Evolutionary conservation across 2,329 filamentous ascomycete species (phyloP).

Genomic region (Sporothrix inflata): DNA sequence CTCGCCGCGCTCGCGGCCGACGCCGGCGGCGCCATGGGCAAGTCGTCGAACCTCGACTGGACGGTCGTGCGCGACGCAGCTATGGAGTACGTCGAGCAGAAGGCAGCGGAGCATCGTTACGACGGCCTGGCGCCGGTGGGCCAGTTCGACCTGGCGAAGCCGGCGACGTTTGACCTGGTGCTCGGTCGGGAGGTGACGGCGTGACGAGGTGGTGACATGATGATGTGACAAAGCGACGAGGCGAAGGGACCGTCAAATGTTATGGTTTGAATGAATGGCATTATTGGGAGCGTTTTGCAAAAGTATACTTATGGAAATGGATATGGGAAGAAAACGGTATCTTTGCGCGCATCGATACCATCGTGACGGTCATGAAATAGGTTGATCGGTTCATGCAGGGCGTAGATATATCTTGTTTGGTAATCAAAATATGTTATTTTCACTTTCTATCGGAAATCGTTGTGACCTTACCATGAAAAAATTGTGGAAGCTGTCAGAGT

Average conservation of each 20-base stretch:
- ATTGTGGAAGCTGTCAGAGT: not conserved
- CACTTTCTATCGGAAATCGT: too few species aligned
- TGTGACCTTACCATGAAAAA: not conserved
- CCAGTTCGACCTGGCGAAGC: slow-evolving; percentile 13
- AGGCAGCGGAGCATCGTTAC: slow-evolving; percentile 22
- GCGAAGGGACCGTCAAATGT: too few species aligned
- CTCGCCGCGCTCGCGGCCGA: not conserved
- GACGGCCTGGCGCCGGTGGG: slow-evolving; percentile 20
- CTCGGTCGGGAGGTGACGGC: not conserved
- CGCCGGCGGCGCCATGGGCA: slow-evolving; percentile 10
- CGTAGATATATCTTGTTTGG: not conserved
- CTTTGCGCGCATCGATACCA: not conserved
- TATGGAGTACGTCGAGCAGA: slow-evolving; percentile 16
- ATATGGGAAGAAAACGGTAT: not conserved
- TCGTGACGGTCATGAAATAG: not conserved
- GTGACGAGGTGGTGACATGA: not conserved
- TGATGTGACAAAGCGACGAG: not conserved
- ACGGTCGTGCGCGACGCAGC: not conserved
- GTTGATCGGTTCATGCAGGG: not conserved
- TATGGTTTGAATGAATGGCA: not conserved
- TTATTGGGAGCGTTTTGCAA: slow-evolving; percentile 7
- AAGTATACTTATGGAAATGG: too few species aligned
- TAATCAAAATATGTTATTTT: not conserved
- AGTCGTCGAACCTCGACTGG: slow-evolving; percentile 21
- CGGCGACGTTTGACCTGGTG: slow-evolving; percentile 21